phyloP scores from a whole-genome alignment of 225 moss, liverwort and hornwort genomes.

The Asterella californica region DNA sequence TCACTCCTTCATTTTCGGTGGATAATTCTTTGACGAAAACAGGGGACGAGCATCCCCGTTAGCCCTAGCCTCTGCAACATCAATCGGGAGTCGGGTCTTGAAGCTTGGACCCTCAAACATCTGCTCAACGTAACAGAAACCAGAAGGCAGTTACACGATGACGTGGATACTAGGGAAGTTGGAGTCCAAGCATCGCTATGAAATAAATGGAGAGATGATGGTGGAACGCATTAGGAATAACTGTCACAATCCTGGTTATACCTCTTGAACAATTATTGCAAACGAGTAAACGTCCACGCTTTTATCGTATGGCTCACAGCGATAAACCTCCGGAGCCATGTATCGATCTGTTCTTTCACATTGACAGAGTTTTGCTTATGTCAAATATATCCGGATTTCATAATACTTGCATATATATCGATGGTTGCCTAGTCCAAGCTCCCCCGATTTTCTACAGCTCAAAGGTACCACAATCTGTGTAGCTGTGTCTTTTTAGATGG shows the following conservation, averaged over 20 bases:
- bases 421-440: not conserved
- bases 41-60: slow-evolving; percentile 31
- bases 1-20: slow-evolving; percentile 58
- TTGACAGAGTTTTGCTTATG: not conserved
- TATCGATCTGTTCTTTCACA: slow-evolving; percentile 48
- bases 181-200: not conserved
- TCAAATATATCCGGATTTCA: not conserved
- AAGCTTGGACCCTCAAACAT: slow-evolving; percentile 55
- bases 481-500: not conserved
- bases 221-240: not conserved
- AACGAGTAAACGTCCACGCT: slow-evolving; percentile 62
- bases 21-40: slow-evolving; percentile 44
- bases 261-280: slow-evolving; percentile 60
- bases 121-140: slow-evolving; percentile 25
- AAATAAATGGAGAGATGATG: not conserved
- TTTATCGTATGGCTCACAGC: slow-evolving; percentile 48
- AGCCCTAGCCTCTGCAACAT: slow-evolving; percentile 45
- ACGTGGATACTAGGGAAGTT: not conserved
- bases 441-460: not conserved
- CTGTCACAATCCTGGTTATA: not conserved
- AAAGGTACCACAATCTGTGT: not conserved
- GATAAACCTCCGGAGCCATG: slow-evolving; percentile 57
- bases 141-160: not conserved
- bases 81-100: slow-evolving; percentile 30
- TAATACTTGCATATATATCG: not conserved